These are phyloP conservation scores for Gloeophyllum trabeum DNA, from an alignment of 768 basidiomycete genomes.

Conservation along the genomic window DNA sequence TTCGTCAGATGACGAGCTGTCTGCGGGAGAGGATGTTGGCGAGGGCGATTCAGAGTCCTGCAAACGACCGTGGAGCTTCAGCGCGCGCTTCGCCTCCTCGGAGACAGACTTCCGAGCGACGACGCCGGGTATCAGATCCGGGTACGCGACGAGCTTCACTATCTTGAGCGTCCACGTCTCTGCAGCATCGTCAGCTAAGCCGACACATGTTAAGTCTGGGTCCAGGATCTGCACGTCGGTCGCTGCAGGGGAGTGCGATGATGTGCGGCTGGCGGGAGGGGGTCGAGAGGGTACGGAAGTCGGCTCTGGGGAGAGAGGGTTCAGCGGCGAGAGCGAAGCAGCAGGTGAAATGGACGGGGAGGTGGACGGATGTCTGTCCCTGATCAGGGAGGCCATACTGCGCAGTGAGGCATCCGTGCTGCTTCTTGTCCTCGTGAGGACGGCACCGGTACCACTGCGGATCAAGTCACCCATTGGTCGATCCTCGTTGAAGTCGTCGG, in stretches of 20 bases:
- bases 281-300: slow-evolving; percentile 1
- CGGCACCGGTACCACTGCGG: slow-evolving; percentile 24
- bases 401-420: slow-evolving; percentile 21
- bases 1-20: background rate
- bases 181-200: slow-evolving; percentile 54
- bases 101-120: background rate
- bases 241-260: slow-evolving; percentile 42
- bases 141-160: slow-evolving; percentile 66
- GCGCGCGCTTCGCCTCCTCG: background rate
- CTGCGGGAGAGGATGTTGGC: background rate
- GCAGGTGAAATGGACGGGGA: background rate
- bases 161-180: slow-evolving; percentile 72
- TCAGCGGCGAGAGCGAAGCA: background rate
- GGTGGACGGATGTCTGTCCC: background rate
- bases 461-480: slow-evolving; percentile 4
- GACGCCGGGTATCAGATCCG: slow-evolving; percentile 45
- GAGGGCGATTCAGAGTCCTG: background rate
- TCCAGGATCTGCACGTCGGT: slow-evolving; percentile 51
- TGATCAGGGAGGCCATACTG: background rate
- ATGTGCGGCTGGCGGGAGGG: slow-evolving; percentile 17
- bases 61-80: background rate
- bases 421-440: slow-evolving; percentile 37
- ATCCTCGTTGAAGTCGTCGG: background rate
- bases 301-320: background rate
- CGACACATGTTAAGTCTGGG: slow-evolving; percentile 70